Evolutionary conservation across 1,139 yeast genomes (phyloP).

Genomic region (Taiozyma sp.): DNA sequence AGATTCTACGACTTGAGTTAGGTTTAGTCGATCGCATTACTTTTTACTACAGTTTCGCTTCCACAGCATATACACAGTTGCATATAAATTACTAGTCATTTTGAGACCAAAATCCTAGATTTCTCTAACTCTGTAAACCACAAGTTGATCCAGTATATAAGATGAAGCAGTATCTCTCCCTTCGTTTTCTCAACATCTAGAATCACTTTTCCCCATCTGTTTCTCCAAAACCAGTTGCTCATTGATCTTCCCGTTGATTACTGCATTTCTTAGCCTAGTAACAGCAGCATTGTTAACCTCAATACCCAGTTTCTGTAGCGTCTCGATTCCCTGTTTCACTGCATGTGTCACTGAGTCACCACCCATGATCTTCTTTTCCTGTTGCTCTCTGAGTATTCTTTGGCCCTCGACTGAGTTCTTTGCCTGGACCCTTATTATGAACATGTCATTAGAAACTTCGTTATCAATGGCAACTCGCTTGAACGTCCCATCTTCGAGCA

Average conservation of each 20-base stretch:
- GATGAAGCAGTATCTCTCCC: too few species aligned
- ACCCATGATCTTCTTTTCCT: conserved; percentile 4
- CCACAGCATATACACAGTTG: neutral
- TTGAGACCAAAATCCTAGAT: neutral
- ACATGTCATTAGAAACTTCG: conserved; percentile 8
- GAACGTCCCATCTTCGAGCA: conserved; percentile 23
- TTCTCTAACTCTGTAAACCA: too few species aligned
- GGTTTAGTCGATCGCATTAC: neutral
- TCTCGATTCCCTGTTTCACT: conserved; percentile 20
- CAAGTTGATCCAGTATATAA: neutral
- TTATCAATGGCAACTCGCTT: conserved; percentile 8
- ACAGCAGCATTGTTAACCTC: conserved; percentile 27
- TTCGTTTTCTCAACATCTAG: conserved; percentile 25
- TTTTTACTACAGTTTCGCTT: neutral
- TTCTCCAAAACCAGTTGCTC: conserved; percentile 38
- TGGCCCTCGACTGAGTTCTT: conserved; percentile 21
- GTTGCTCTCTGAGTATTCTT: conserved; percentile 8
- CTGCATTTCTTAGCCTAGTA: conserved; percentile 29
- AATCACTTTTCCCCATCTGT: conserved; percentile 32
- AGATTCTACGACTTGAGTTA: conserved; percentile 40
- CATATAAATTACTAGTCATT: neutral
- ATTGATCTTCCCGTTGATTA: conserved; percentile 32
- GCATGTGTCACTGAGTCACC: conserved; percentile 8
- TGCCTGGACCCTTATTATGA: conserved; percentile 28
- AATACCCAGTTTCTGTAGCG: conserved; percentile 24